Conservation (phyloP, 139 green algal species). For the Chlorella sorokiniana region DNA sequence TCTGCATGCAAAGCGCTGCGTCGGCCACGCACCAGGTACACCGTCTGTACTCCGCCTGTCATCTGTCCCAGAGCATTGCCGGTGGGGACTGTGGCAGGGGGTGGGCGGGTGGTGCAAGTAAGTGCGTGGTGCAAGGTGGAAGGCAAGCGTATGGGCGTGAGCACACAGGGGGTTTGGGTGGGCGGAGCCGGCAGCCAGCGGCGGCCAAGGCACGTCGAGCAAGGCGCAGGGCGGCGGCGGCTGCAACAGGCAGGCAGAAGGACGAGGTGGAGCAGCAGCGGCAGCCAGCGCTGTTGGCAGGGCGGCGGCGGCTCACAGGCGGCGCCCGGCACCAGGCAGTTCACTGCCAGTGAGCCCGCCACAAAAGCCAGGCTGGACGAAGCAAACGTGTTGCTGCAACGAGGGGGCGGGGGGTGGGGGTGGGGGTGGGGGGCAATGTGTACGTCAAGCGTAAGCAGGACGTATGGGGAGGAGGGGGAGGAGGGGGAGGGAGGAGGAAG, state of each 20-base stretch:
- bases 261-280: not conserved
- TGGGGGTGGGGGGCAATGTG: no score
- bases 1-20: no score
- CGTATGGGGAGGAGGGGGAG: no score
- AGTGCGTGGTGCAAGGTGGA: no score
- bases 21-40: not conserved
- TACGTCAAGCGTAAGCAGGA: no score
- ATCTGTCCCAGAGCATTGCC: not conserved
- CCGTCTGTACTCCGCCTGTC: not conserved
- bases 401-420: no score
- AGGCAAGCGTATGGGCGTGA: no score
- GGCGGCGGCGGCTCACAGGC: not conserved
- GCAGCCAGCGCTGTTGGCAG: not conserved
- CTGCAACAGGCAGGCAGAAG: not conserved
- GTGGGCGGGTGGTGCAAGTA: not conserved
- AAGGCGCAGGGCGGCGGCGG: no score
- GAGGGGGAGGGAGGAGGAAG: no score
- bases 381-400: slow-evolving; percentile 3
- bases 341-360: not conserved
- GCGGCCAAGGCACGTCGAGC: no score
- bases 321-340: not conserved
- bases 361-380: not conserved
- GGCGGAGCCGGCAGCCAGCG: no score
- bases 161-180: no score
- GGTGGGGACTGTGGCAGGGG: not conserved